Base-by-base conservation (phyloP, 768 basidiomycete species). In the Xerocomellus amylosporus region DNA sequence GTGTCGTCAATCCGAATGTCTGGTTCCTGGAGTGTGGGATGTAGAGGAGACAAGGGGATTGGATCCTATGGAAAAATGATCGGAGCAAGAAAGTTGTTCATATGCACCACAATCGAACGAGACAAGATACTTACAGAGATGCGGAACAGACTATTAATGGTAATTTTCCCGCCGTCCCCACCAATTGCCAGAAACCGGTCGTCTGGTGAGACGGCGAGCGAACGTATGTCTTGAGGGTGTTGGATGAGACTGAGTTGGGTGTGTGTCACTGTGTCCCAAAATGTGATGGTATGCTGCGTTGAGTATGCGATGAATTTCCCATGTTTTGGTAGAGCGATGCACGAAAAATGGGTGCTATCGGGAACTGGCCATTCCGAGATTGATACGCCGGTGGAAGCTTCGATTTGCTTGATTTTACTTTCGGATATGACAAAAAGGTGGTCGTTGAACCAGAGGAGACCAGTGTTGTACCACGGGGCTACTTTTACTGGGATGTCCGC, bases 391-490 rank as follows among this genome's bases (percentile, higher is more conserved):
- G 49, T 31, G 10, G 30, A 41, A 8, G 20, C 19, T 1, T 33
- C 40, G 10, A 41, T 4, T n/a, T 41, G 15, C 20, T 12, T n/a
- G 20, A 50, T 24, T 41, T 6, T n/a, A 8, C 8, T 0, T 17
- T 4, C 20, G 5, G 30, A 41, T 10, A 41, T 2, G 15, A 41
- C 20, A 24, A 42, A 1, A 9, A 41, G 39, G 20, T 17, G 15
- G 15, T n/a, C 5, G 28, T 41, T 0, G 46, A 3, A 36, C 51
- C 58, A 59, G 20, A 52, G 5, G 19, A 57, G 51, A 45, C 43
- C 28, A 5, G 1, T 52, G 46, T 31, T 39, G 30, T 13, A 13
- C 4, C 0, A 1, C 8, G 28, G 14, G 7, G 20, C 10, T 1
- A 42, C 42, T 10, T 5, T 1, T 3, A 22, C 33, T 4, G 15